These are phyloP conservation scores for Coemansia sp. DNA, from an alignment of 192 early-diverging fungal species.

Conservation along the genomic window DNA sequence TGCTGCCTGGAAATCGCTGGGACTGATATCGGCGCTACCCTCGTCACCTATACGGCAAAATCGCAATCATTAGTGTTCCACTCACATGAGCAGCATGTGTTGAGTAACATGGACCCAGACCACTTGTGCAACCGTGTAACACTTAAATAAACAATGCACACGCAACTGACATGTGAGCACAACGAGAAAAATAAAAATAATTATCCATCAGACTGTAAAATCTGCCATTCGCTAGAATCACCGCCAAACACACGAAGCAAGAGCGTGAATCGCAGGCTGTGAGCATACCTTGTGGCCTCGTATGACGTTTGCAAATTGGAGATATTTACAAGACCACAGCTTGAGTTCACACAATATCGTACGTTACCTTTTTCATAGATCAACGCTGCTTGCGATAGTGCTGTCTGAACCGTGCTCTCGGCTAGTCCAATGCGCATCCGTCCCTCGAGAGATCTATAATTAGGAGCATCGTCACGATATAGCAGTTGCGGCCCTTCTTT, in stretches of 20 bases:
- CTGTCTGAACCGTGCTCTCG: conserved; percentile 85
- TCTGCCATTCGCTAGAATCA: conserved; percentile 19
- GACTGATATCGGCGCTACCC: conserved; percentile 9
- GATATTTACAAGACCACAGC: not conserved
- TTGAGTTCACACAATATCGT: conserved; percentile 24
- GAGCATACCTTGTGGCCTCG: not conserved
- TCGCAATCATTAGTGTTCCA: not conserved
- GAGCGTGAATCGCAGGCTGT: not conserved
- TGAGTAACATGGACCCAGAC: not conserved
- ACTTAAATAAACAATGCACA: not conserved
- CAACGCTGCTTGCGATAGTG: conserved; percentile 84
- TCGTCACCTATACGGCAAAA: conserved; percentile 3
- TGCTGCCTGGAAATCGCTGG: conserved; percentile 51
- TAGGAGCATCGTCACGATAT: not conserved
- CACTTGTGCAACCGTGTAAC: not conserved
- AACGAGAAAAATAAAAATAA: not conserved
- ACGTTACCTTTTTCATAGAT: conserved; percentile 54
- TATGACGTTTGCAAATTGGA: not conserved
- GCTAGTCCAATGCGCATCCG: conserved; percentile 96
- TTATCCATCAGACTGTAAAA: conserved; percentile 2
- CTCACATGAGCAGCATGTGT: not conserved
- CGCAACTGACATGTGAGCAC: not conserved
- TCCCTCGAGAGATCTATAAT: conserved; percentile 65
- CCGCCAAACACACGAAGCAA: conserved; percentile 5
- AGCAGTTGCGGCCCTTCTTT: not conserved